Evolutionary conservation across 345 rosid species (phyloP).

Genomic region (Sisymbrium altissimum): DNA sequence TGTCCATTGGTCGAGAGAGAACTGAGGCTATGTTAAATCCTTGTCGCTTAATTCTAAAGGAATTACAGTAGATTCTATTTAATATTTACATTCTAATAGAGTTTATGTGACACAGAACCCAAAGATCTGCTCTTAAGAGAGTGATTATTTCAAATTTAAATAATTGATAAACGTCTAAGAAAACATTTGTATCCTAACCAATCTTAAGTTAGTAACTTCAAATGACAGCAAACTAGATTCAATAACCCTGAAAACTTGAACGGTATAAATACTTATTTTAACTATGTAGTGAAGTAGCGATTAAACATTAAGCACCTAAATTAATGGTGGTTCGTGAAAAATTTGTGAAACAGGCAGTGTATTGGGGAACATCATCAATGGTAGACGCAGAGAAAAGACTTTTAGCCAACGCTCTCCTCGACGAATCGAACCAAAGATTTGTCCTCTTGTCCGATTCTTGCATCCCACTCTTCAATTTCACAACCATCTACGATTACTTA

Average conservation of each 20-base stretch:
- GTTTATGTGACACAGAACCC: background rate
- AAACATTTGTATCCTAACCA: too few species aligned
- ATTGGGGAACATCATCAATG: constrained; percentile 70
- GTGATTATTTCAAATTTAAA: too few species aligned
- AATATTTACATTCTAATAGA: too few species aligned
- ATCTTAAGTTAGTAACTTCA: background rate
- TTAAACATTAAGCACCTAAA: background rate
- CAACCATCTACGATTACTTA: constrained; percentile 47
- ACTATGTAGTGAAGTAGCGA: background rate
- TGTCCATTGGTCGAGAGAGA: background rate
- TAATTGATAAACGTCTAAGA: too few species aligned
- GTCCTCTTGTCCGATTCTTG: constrained; percentile 70
- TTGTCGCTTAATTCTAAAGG: background rate
- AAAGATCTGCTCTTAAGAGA: too few species aligned
- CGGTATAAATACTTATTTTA: background rate
- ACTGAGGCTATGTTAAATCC: background rate
- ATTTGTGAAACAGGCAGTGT: constrained; percentile 43
- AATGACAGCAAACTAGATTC: background rate
- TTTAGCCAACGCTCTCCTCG: constrained; percentile 65
- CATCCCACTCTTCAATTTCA: constrained; percentile 65
- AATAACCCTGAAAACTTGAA: background rate
- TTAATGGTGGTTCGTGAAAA: background rate
- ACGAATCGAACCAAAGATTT: constrained; percentile 60
- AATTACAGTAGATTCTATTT: background rate
- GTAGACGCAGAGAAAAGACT: constrained; percentile 68